A percentile compares a stretch with the other conserved stretches of the same genome.
Evolutionary conservation across 768 basidiomycete species (phyloP).

Genomic region (Gyrodon lividus): DNA sequence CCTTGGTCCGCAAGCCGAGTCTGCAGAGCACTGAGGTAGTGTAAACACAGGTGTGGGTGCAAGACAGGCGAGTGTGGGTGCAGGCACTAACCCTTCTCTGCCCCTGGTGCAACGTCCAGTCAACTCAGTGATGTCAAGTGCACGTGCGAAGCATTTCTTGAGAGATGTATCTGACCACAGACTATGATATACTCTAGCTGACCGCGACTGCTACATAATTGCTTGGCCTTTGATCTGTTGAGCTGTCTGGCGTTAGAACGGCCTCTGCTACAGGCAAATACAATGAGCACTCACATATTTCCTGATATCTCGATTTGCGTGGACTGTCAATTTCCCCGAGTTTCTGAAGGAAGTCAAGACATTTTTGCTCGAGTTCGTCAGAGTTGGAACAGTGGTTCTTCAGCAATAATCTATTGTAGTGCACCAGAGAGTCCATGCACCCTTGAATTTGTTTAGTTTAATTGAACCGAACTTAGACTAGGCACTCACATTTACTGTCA

Average conservation of each 20-base stretch:
- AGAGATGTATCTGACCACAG: too few species aligned
- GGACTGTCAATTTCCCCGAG: slow-evolving; percentile 65
- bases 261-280: neutral
- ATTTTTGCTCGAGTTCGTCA: slow-evolving; percentile 43
- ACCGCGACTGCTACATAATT: neutral
- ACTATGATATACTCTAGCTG: too few species aligned
- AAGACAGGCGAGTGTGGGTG: neutral
- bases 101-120: too few species aligned
- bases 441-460: slow-evolving; percentile 44
- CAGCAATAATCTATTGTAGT: slow-evolving; percentile 76
- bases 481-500: slow-evolving; percentile 81
- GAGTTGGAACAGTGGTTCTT: slow-evolving; percentile 41
- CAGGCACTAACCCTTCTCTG: neutral
- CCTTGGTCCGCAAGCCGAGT: too few species aligned
- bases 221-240: slow-evolving; percentile 14
- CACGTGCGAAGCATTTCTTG: too few species aligned
- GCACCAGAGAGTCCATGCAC: slow-evolving; percentile 91
- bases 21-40: too few species aligned
- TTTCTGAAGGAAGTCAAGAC: slow-evolving; percentile 50
- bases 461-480: neutral
- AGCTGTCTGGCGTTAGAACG: slow-evolving; percentile 13
- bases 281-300: slow-evolving; percentile 46
- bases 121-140: too few species aligned
- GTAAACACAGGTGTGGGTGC: neutral
- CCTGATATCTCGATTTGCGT: slow-evolving; percentile 66